Evolutionary conservation across 257 asterid species (phyloP).

Genomic region (Euphrasia confusa): DNA sequence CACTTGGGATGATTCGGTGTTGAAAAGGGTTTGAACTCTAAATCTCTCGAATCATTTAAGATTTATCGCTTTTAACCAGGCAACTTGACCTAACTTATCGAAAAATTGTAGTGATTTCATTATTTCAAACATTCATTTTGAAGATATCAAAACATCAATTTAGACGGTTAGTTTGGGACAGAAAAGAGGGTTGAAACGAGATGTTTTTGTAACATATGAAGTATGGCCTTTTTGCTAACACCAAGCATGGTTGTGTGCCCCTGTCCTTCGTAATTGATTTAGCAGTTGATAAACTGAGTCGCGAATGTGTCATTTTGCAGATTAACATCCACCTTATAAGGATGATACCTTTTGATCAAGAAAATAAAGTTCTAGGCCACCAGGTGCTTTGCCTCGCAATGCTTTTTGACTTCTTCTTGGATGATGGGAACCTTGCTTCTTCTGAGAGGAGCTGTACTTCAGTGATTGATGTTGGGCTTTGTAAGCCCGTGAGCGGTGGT

Average conservation of each 20-base stretch:
- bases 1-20: too few relatives aligned
- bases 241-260: not conserved
- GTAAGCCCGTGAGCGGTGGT: conserved; percentile 68
- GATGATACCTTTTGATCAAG: conserved; percentile 57
- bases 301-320: conserved; percentile 38
- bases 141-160: too few relatives aligned
- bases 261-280: conserved; percentile 8
- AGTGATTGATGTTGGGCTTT: conserved; percentile 70
- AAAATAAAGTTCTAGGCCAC: conserved; percentile 61
- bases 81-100: too few relatives aligned
- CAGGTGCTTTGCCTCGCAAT: conserved; percentile 81
- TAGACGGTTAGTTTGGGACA: too few relatives aligned
- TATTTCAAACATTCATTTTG: too few relatives aligned
- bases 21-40: too few relatives aligned
- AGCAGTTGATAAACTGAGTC: not conserved
- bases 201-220: too few relatives aligned
- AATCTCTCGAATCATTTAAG: too few relatives aligned
- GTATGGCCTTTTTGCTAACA: not conserved
- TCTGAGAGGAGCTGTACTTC: conserved; percentile 49
- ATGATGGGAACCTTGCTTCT: conserved; percentile 37
- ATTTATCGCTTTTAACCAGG: too few relatives aligned
- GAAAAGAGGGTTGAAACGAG: too few relatives aligned
- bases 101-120: too few relatives aligned
- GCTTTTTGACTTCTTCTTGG: conserved; percentile 79
- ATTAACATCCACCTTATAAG: conserved; percentile 68